Conservation (phyloP, 1,139 yeast genomes). For the Suhomyces kunorum region DNA sequence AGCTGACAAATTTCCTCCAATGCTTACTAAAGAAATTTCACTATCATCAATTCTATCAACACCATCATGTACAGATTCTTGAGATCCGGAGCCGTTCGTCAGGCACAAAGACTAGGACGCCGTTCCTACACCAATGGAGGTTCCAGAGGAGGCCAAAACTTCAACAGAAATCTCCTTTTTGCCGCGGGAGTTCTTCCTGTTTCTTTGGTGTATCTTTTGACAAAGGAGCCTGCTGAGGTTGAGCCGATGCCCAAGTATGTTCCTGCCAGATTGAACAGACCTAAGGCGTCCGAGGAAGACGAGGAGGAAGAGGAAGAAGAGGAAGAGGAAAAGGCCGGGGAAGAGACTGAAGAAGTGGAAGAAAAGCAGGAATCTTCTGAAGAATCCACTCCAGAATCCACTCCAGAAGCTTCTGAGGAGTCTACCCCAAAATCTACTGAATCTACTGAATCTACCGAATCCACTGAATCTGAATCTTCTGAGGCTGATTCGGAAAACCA, state of each 20-base stretch:
- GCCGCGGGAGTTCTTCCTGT: conserved; percentile 20
- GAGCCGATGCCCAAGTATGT: conserved; percentile 8
- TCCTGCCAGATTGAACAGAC: conserved; percentile 13
- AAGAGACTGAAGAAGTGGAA: conserved; percentile 9
- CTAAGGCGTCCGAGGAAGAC: conserved; percentile 13
- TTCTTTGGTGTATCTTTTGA: conserved; percentile 14
- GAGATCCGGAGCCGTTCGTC: conserved; percentile 15
- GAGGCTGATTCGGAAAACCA: conserved; percentile 19
- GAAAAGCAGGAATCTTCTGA: neutral
- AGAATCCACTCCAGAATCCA: conserved; percentile 7
- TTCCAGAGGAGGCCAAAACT: conserved; percentile 8
- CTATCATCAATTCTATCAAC: neutral
- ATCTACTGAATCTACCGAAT: neutral
- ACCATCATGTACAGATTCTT: conserved; percentile 17
- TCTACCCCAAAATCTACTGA: conserved; percentile 1
- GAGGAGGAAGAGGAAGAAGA: conserved; percentile 14
- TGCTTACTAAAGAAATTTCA: conserved; percentile 11
- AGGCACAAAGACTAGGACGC: conserved; percentile 16
- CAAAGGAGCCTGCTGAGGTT: conserved; percentile 13
- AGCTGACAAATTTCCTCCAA: conserved; percentile 2
- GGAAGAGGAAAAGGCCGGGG: conserved; percentile 7
- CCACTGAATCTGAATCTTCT: conserved; percentile 8
- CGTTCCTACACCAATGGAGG: conserved; percentile 16
- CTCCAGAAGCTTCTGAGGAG: conserved; percentile 5
- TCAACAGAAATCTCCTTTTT: conserved; percentile 14